phyloP scores from a whole-genome alignment of 495 filamentous ascomycete genomes.

The Achaetomiella virescens region DNA sequence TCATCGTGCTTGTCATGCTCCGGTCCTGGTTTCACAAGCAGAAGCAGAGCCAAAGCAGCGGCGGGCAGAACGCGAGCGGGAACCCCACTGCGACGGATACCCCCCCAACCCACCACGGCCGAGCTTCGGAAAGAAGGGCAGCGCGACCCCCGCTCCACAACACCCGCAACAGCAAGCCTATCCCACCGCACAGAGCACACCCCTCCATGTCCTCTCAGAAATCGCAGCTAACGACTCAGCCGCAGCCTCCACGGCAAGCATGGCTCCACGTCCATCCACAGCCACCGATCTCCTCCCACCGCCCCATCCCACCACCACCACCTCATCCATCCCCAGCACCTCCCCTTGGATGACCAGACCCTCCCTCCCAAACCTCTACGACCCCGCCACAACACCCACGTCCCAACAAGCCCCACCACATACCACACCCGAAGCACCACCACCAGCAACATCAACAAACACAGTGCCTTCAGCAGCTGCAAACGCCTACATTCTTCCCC shows the following conservation, averaged over 20 bases:
- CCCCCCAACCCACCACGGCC: constrained; percentile 1
- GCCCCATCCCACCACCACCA: neutral
- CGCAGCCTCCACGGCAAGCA: constrained; percentile 1
- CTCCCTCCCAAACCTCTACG: neutral
- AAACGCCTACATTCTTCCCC: neutral
- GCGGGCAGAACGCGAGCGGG: constrained; percentile 7
- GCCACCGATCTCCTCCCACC: constrained; percentile 9
- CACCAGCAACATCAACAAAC: neutral
- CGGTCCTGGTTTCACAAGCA: constrained; percentile 62
- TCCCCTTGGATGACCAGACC: neutral
- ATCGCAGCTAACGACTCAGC: constrained; percentile 55
- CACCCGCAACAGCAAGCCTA: constrained; percentile 22
- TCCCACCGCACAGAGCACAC: constrained; percentile 41
- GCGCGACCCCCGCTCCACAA: constrained; percentile 13
- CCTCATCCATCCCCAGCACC: neutral
- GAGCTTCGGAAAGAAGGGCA: constrained; percentile 7
- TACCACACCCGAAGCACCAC: neutral
- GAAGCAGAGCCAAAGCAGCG: constrained; percentile 18
- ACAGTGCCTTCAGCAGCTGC: too few relatives aligned
- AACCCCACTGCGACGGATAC: neutral
- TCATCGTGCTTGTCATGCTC: constrained; percentile 67
- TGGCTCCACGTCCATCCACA: constrained; percentile 5
- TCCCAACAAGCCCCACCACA: neutral
- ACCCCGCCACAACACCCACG: neutral
- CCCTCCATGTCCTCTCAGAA: constrained; percentile 61